These are phyloP conservation scores for Claviceps sp. DNA, from an alignment of 2,329 filamentous ascomycete genomes.

Conservation along the genomic window DNA sequence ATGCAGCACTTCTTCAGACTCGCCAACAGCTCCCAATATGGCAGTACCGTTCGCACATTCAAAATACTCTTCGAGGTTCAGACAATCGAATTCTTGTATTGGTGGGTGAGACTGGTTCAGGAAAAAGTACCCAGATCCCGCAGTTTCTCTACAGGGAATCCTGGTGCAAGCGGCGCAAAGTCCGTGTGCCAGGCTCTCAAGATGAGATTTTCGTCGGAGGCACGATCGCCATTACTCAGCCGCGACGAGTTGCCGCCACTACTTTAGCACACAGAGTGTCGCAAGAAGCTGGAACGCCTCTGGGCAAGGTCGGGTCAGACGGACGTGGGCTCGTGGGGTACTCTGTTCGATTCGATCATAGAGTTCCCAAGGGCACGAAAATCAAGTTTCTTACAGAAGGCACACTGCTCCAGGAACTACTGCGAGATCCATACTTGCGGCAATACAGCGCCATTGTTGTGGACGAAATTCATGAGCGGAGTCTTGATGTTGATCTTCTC, in stretches of 20 bases:
- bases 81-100: conserved; percentile 66
- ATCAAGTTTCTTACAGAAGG: conserved; percentile 95
- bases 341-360: conserved; percentile 86
- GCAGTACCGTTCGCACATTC: conserved; percentile 57
- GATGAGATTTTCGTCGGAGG: conserved; percentile 49
- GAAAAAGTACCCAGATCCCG: conserved; percentile 92
- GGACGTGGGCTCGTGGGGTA: conserved; percentile 62
- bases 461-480: conserved; percentile 94
- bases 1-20: conserved; percentile 24
- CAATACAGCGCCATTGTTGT: conserved; percentile 86
- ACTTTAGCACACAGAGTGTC: conserved; percentile 81
- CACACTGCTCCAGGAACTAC: conserved; percentile 86
- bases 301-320: conserved; percentile 26
- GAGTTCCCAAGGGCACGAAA: conserved; percentile 63
- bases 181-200: conserved; percentile 28
- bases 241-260: conserved; percentile 83
- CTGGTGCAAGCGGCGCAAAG: conserved; percentile 58
- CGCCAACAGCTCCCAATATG: conserved; percentile 71
- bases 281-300: conserved; percentile 51
- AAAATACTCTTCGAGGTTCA: conserved; percentile 36
- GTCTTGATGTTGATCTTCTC: conserved; percentile 84
- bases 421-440: conserved; percentile 67
- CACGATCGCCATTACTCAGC: conserved; percentile 87
- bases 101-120: conserved; percentile 88
- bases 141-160: conserved; percentile 70